Evolutionary conservation across 1,284 basidiomycete genomes (phyloP).

Genomic region (Irpex sp.): DNA sequence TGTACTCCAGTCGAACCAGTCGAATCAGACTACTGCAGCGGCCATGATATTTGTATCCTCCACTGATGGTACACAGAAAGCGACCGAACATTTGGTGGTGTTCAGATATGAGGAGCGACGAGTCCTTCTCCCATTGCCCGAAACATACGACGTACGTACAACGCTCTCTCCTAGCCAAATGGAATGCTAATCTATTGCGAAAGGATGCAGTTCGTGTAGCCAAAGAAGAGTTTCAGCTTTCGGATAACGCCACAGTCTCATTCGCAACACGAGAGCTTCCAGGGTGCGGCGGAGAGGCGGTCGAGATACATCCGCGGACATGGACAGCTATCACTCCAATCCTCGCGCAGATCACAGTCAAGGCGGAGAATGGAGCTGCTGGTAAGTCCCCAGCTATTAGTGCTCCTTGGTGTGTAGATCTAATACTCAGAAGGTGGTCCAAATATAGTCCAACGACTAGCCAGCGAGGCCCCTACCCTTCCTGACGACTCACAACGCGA

Average conservation of each 20-base stretch:
- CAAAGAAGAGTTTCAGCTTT: not conserved
- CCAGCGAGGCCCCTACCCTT: not conserved
- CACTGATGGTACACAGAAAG: not conserved
- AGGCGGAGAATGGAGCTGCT: not conserved
- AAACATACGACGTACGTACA: not conserved
- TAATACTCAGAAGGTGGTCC: not conserved
- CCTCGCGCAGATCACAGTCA: not conserved
- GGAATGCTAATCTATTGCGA: not conserved
- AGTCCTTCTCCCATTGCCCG: slow-evolving; percentile 1
- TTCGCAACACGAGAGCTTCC: not conserved
- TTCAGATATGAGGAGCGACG: slow-evolving; percentile 1
- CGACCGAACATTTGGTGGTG: not conserved
- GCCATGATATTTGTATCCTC: not conserved
- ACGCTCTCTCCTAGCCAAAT: not conserved
- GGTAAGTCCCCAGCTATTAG: not conserved
- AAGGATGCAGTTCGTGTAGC: not conserved
- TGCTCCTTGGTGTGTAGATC: not conserved
- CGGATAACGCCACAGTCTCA: not conserved
- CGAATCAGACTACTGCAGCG: too few relatives aligned
- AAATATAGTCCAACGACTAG: not conserved
- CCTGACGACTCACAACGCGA: not conserved
- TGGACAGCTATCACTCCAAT: not conserved
- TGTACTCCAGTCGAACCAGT: too few relatives aligned
- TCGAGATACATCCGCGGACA: not conserved
- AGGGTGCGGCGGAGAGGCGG: not conserved